Base-by-base conservation (phyloP, 805 yeast species). In the Suhomyces xylopsoci region DNA sequence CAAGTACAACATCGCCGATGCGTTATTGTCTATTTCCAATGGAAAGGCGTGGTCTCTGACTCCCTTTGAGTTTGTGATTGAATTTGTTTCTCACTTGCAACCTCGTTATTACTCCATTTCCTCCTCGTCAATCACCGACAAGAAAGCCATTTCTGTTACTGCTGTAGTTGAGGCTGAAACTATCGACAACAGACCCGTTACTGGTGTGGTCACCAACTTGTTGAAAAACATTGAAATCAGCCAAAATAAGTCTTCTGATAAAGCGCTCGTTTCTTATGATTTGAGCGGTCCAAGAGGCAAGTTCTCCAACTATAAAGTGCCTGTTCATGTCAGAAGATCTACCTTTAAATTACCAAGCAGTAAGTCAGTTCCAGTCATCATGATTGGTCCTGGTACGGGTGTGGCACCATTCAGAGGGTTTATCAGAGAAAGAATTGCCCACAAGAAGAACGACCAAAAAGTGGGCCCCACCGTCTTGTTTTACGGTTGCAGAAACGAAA, bases 301-400 rank as follows among this genome's bases (percentile, higher is more conserved):
- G 57, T 84, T 76, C 56, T 53, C 63, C 22, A 70, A 74, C n/a
- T 81, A 57, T 66, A 88, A 86, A 63, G 77, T 91, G 50, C 97
- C 97, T 4, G 86, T 94, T 42, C 97, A 92, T 67, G 87, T 94
- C 46, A 89, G 98, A 73, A 90, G 94, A 71, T 92, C 98, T 6
- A 88, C 93, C 52, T 94, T 93, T 79, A 92, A 91, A 77, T 79
- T 94, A 58, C 99, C 99, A 19, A 79, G 91, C 7, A 89, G 90
- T 65, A 87, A 96, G 30, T 70, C 81, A 3, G 83, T 85, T 30
- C 97, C 98, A 15, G 80, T 93, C 20, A 90, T 93, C 62, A 82
- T 92, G 87, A 81, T 93, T 64, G 99, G 99, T 26, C 98, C 99
- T 45, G 99, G 99, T 58, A 94, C 99, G 3, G 99, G 99, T 69